Evolutionary conservation across 352 stramenopile species (phyloP), one percentile per base, ranked within the genome.

Genomic region (Phytopythium litorale): DNA sequence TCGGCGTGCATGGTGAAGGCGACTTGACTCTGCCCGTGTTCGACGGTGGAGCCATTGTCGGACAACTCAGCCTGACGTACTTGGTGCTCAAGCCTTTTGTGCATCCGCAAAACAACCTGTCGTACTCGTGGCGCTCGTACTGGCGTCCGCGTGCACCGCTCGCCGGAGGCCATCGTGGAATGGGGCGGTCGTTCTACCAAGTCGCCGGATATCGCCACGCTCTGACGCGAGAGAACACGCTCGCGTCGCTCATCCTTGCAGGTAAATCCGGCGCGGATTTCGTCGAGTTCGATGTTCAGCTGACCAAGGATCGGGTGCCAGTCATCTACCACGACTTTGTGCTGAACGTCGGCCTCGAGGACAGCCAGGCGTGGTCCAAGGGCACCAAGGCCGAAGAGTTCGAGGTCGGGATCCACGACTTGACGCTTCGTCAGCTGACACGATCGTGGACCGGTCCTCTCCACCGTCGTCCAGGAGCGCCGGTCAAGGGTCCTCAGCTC

Each of bases 201-300:
- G 82, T 91, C 0, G 70, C 69, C 7, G 74, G 67, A 1, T 85
- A 75, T 33, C 78, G 80, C 30, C 73, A 87, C 55, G 80, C 82
- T 8, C 51, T 87, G 13, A 90, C 78, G 1, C 78, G 85, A 38
- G 85, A 94, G 68, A 94, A 94, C 49, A 91, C 82, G 8, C 60
- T 94, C 6, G 71, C 80, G 12, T 92, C 82, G 25, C 86, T 94
- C 56, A 77, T 92, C 58, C 62, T 94, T 16, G 85, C 82, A 11
- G 79, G 81, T 33, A 66, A 70, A 13, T 85, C 71, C 40, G 83
- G 85, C 52, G 85, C 85, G 13, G 81, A 94, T 58, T 91, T 89
- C 64, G 81, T 94, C 21, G 85, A 94, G 60, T 92, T 94, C 66
- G 85, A 94, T 58, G 85, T 94, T 2, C 85, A 94, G 63, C 66